phyloP scores from a whole-genome alignment of 768 basidiomycete genomes.

The Tricholoma sp. region DNA sequence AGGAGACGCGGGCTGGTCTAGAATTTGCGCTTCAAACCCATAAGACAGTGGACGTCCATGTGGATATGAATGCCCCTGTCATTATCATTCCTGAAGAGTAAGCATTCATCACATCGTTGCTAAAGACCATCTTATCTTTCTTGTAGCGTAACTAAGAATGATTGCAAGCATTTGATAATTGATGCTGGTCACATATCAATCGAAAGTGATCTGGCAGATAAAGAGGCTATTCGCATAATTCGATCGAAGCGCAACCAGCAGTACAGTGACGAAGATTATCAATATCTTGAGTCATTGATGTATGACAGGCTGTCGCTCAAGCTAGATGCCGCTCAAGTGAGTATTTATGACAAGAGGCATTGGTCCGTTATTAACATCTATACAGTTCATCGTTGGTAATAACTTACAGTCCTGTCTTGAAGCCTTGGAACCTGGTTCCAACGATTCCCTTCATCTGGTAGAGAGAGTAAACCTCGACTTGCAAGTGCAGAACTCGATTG shows the following conservation, averaged over 20 bases:
- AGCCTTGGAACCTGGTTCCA: conserved; percentile 58
- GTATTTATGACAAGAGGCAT: conserved; percentile 6
- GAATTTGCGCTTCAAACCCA: conserved; percentile 91
- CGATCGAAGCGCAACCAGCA: conserved; percentile 78
- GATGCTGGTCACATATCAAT: conserved; percentile 97
- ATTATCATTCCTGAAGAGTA: conserved; percentile 97
- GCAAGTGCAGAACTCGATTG: conserved; percentile 88
- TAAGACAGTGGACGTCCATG: conserved; percentile 93
- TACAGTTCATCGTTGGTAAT: conserved; percentile 87
- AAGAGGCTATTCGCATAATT: conserved; percentile 71
- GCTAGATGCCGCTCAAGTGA: conserved; percentile 86
- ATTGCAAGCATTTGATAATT: conserved; percentile 83
- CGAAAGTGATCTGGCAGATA: conserved; percentile 84
- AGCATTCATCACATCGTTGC: conserved; percentile 11
- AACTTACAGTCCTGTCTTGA: conserved; percentile 76
- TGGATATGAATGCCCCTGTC: conserved; percentile 95
- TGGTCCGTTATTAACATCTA: conserved; percentile 25
- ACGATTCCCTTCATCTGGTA: conserved; percentile 73
- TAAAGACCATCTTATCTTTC: conserved; percentile 4
- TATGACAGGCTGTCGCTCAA: conserved; percentile 86
- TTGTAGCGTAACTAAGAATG: conserved; percentile 63
- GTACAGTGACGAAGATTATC: conserved; percentile 86
- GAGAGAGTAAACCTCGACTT: conserved; percentile 91
- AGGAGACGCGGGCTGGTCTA: conserved; percentile 90
- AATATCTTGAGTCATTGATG: conserved; percentile 85